Base-by-base conservation (phyloP, 2,329 filamentous ascomycete species). In the Fusarium sp. region DNA sequence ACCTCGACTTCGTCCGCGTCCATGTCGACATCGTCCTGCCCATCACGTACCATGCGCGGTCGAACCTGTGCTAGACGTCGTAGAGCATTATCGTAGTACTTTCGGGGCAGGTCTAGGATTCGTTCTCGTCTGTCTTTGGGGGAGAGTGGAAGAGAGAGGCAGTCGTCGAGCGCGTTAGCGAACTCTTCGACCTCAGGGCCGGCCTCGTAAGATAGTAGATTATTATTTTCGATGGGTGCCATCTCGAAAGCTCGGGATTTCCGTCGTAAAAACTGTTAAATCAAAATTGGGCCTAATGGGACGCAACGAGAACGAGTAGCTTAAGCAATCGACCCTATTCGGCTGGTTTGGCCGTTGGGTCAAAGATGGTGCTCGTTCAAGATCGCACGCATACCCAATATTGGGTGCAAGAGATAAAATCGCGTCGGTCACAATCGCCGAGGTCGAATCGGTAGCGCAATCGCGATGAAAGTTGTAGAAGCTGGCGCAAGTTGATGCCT, bases 171-270 rank as follows among this genome's bases (percentile, higher is more conserved):
- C 52, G 89, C 88, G 76, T 92, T 91, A 38, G 95, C 94, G 77
- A 98, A 98, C 44, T 89, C 87, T 81, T 97, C 94, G 62, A 97
- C 93, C 79, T 97, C 94, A 66, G 90, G 89, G 51, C 92, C 92
- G 33, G 93, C 72, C 54, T 65, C 71, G 26, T 64, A 67, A 26
- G 66, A 60, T 17, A 63, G n/a, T 6, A 64, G 58, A 4, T 22
- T 66, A 18, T 67, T 63, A 7, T 40, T 43, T 28, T 58, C 46
- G 26, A 58, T 40, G 8, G 56, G 31, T 14, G 70, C 68, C 73
- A 75, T 75, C 7, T 58, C 63, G 42, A 28, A 22, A 46, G 20
- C n/a, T 50, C 39, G 10, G 14, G 3, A n/a, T 17, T 26, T n/a
- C 48, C 18, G 26, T 38, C 34, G 10, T 22, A 28, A 38, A 20